A percentile compares a stretch with the other conserved stretches of the same genome.
phyloP scores from a whole-genome alignment of 495 filamentous ascomycete genomes.

The Annulohypoxylon stygium region DNA sequence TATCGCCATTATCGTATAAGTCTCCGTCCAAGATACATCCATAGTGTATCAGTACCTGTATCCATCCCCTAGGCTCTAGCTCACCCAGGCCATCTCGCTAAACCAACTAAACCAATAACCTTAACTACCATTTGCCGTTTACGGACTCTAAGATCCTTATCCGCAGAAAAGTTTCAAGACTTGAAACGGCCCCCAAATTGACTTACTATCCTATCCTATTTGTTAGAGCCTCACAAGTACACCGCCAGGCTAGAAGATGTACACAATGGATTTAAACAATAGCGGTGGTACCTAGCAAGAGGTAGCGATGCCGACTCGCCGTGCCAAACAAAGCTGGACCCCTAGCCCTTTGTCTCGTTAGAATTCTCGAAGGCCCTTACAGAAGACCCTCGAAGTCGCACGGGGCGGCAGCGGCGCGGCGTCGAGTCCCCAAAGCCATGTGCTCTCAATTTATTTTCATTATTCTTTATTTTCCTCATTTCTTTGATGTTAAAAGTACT shows the following conservation, averaged over 20 bases:
- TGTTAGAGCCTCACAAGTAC: conserved; percentile 22
- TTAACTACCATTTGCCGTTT: conserved; percentile 2
- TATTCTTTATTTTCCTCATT: not conserved
- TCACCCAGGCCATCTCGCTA: conserved; percentile 4
- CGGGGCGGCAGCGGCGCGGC: conserved; percentile 22
- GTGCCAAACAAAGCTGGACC: not conserved
- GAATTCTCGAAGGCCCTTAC: conserved; percentile 32
- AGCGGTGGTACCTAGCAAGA: not conserved
- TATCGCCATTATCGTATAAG: not conserved
- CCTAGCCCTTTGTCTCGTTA: not conserved
- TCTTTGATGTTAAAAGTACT: conserved; percentile 27
- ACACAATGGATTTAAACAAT: conserved; percentile 7
- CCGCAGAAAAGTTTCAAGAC: conserved; percentile 23
- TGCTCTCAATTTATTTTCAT: conserved; percentile 16
- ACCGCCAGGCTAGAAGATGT: not conserved
- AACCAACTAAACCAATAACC: conserved; percentile 1
- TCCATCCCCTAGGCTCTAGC: no score
- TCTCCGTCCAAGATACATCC: not conserved
- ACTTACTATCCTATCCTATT: conserved; percentile 26
- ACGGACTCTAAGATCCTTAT: conserved; percentile 22
- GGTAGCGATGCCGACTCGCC: not conserved
- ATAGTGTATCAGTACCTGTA: no score
- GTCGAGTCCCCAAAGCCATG: conserved; percentile 18
- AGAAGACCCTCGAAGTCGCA: conserved; percentile 20
- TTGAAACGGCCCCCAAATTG: conserved; percentile 47